Conservation (phyloP, 805 yeast genomes). For the Candida tibetensis region DNA sequence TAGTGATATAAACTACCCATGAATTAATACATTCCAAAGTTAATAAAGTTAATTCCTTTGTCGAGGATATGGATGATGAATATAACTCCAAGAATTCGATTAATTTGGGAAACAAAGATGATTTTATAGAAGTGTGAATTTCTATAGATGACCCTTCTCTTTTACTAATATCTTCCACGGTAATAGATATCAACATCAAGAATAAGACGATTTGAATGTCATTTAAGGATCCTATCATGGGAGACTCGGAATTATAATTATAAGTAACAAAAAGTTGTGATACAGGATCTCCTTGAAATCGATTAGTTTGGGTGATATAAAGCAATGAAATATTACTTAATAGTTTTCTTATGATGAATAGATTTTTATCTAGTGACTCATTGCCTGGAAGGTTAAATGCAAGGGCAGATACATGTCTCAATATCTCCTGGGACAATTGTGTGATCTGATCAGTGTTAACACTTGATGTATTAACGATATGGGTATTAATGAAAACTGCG, state of each 20-base stretch:
- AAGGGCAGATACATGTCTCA: slow-evolving; percentile 7
- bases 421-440: slow-evolving; percentile 6
- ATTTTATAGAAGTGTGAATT: slow-evolving; percentile 39
- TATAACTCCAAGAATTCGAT: slow-evolving; percentile 14
- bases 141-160: slow-evolving; percentile 20
- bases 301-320: slow-evolving; percentile 36
- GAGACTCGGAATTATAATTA: slow-evolving; percentile 3
- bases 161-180: slow-evolving; percentile 52
- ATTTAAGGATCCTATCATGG: slow-evolving; percentile 2
- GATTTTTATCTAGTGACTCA: slow-evolving; percentile 10
- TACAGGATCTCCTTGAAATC: slow-evolving; percentile 29
- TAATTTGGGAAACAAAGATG: slow-evolving; percentile 27
- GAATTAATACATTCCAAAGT: slow-evolving; percentile 29
- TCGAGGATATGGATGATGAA: slow-evolving; percentile 2
- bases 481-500: slow-evolving; percentile 54
- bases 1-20: slow-evolving; percentile 38
- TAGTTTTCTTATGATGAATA: slow-evolving; percentile 54
- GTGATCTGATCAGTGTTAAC: slow-evolving; percentile 1
- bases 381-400: slow-evolving; percentile 1
- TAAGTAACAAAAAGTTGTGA: slow-evolving; percentile 3
- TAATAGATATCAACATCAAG: slow-evolving; percentile 40
- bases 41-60: slow-evolving; percentile 8
- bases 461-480: not conserved
- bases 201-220: slow-evolving; percentile 17
- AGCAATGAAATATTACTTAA: slow-evolving; percentile 53